Evolutionary conservation across 371 early-diverging fungal genomes (phyloP), one percentile per base, ranked within the genome.

Genomic region (Mortierella sp.): DNA sequence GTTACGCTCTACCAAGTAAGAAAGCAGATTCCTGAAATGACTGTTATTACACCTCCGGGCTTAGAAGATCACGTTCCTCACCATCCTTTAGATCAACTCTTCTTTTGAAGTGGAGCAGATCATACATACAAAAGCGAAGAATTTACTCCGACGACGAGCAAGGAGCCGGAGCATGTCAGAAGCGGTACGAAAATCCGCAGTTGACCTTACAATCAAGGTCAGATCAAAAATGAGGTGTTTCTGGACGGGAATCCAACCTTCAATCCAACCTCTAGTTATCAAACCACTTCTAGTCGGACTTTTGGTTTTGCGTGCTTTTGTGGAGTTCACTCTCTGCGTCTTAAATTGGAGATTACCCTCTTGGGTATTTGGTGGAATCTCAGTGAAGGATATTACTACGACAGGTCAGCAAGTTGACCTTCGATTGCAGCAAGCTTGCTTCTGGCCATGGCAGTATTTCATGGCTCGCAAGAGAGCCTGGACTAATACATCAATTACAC

Each of bases 401-500:
- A 88, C 89, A 59, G 90, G 89, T 79, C 92, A 93, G 60, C 96
- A 96, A 76, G 81, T 95, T 23, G 94, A 95, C 77, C 66, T 95
- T 19, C 80, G 96, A 52, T 72, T 95, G 4, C 94, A 92, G 64
- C 95, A 95, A 63, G 82, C 89, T 0, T 89, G 90, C 68, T 95
- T 93, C 76, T 95, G 95, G 95, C 95, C 95, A 23, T 80, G 87
- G 76, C 93, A 94, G 66, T 95, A 93, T 62, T 80, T 87, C 55
- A 75, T 86, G 79, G 86, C 93, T 64, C 80, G 88, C 64, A 75
- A 83, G 59, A 82, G 86, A 51, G 84, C 85, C 21, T 85, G 90
- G 86, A 90, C 90, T 43, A 87, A 93, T 50, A 91, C 88, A 0
- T 86, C 92, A 3, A 83, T 87, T 21, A 89, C 89, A 56, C 89